Conservation (phyloP, 2,329 filamentous ascomycete species). For the Tolypocladium cylindrosporum region DNA sequence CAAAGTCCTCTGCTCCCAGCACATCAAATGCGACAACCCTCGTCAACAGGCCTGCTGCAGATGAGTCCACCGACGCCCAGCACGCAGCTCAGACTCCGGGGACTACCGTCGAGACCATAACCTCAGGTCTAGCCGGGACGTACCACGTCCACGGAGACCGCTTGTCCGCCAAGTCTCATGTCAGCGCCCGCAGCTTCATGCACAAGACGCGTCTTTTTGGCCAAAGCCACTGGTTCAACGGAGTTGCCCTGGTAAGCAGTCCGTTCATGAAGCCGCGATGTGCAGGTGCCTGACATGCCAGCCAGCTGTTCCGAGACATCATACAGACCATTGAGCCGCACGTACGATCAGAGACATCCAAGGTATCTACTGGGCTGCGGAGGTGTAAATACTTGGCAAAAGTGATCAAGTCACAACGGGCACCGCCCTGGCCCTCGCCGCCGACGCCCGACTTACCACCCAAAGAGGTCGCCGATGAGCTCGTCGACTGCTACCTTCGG, state of each 20-base stretch:
- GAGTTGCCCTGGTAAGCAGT: constrained; percentile 29
- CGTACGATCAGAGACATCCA: constrained; percentile 26
- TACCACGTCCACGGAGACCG: constrained; percentile 32
- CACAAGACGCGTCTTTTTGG: constrained; percentile 49
- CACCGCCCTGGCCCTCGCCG: neutral
- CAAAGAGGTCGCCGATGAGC: constrained; percentile 30
- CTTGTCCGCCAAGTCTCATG: constrained; percentile 16
- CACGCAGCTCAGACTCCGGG: constrained; percentile 3
- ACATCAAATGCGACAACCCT: neutral
- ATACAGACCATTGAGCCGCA: constrained; percentile 32
- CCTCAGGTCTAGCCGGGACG: constrained; percentile 28
- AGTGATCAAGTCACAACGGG: constrained; percentile 33
- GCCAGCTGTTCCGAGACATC: constrained; percentile 12
- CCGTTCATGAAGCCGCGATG: neutral
- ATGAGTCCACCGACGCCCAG: neutral
- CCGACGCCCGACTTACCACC: constrained; percentile 35
- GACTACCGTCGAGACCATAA: constrained; percentile 7
- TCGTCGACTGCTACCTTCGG: constrained; percentile 38
- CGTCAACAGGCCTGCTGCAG: neutral
- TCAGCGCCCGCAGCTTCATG: constrained; percentile 30
- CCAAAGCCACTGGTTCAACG: constrained; percentile 47
- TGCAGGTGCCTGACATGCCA: neutral
- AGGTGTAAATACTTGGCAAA: constrained; percentile 43
- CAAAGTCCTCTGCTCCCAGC: neutral
- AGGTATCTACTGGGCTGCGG: constrained; percentile 25